Evolutionary conservation across 2,329 filamentous ascomycete species (phyloP).

Genomic region (Cryphonectria parasitica): DNA sequence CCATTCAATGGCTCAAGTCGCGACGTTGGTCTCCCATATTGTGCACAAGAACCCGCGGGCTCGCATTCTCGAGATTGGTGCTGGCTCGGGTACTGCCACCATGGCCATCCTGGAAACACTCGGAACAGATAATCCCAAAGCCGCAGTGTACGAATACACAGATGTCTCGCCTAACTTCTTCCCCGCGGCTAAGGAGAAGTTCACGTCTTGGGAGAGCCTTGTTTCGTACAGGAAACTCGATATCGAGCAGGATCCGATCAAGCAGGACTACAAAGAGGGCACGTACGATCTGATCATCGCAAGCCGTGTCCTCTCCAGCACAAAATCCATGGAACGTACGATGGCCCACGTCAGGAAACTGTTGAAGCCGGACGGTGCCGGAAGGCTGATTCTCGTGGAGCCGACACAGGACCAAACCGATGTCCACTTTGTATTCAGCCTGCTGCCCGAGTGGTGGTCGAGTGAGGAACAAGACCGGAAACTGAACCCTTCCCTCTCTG

Average conservation of each 20-base stretch:
- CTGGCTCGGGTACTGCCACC: slow-evolving; percentile 24
- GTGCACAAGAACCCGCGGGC: slow-evolving; percentile 34
- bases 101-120: slow-evolving; percentile 19
- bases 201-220: slow-evolving; percentile 34
- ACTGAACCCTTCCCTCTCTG: slow-evolving; percentile 25
- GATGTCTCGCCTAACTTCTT: slow-evolving; percentile 27
- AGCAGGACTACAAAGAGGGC: slow-evolving; percentile 39
- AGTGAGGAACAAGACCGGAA: neutral
- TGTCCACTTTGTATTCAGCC: slow-evolving; percentile 39
- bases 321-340: slow-evolving; percentile 32
- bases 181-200: slow-evolving; percentile 35
- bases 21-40: slow-evolving; percentile 31
- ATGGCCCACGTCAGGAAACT: slow-evolving; percentile 37
- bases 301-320: slow-evolving; percentile 38
- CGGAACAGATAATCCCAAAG: slow-evolving; percentile 17
- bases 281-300: slow-evolving; percentile 41
- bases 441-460: slow-evolving; percentile 45
- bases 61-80: slow-evolving; percentile 26
- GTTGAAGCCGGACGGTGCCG: slow-evolving; percentile 40
- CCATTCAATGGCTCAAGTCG: slow-evolving; percentile 33
- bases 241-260: slow-evolving; percentile 34
- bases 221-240: slow-evolving; percentile 38
- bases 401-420: slow-evolving; percentile 26
- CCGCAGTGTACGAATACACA: slow-evolving; percentile 31
- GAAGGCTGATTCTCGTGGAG: slow-evolving; percentile 36